Evolutionary conservation across 2,329 filamentous ascomycete genomes (phyloP).

Genomic region (Monascus ruber): DNA sequence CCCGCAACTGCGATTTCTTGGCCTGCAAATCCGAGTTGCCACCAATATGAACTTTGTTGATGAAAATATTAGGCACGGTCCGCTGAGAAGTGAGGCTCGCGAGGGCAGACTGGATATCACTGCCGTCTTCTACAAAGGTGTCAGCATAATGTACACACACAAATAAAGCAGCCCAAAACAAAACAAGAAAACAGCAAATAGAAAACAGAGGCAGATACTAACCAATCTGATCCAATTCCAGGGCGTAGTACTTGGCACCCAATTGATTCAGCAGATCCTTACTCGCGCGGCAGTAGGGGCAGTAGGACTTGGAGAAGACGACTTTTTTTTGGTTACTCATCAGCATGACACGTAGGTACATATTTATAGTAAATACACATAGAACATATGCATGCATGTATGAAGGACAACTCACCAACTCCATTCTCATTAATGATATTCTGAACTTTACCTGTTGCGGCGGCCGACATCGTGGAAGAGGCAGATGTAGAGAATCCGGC

Average conservation of each 20-base stretch:
- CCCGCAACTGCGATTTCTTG: slow-evolving; percentile 52
- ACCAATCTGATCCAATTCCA: slow-evolving; percentile 83
- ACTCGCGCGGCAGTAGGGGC: slow-evolving; percentile 76
- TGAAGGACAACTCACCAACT: slow-evolving; percentile 52
- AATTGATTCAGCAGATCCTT: slow-evolving; percentile 62
- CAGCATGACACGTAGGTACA: neutral
- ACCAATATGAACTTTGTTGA: slow-evolving; percentile 80
- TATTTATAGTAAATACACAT: too few species aligned
- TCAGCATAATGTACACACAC: slow-evolving; percentile 4
- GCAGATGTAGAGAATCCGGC: slow-evolving; percentile 33
- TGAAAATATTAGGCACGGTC: slow-evolving; percentile 94
- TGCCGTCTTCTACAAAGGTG: slow-evolving; percentile 57
- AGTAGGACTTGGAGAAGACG: slow-evolving; percentile 95
- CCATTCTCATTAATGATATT: slow-evolving; percentile 78
- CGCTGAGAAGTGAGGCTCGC: slow-evolving; percentile 68
- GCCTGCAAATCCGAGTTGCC: slow-evolving; percentile 83
- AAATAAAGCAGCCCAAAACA: neutral
- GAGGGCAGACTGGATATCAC: slow-evolving; percentile 72
- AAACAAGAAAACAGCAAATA: too few species aligned
- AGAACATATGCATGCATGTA: neutral
- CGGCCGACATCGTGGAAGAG: slow-evolving; percentile 61
- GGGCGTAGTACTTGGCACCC: slow-evolving; percentile 59
- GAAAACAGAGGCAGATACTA: slow-evolving; percentile 26
- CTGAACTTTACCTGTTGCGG: slow-evolving; percentile 73
- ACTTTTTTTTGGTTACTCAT: slow-evolving; percentile 37